Percentiles rank a stretch among this genome's conserved stretches.
phyloP scores from a whole-genome alignment of 352 stramenopile genomes.

The Phytophthora litchii region DNA sequence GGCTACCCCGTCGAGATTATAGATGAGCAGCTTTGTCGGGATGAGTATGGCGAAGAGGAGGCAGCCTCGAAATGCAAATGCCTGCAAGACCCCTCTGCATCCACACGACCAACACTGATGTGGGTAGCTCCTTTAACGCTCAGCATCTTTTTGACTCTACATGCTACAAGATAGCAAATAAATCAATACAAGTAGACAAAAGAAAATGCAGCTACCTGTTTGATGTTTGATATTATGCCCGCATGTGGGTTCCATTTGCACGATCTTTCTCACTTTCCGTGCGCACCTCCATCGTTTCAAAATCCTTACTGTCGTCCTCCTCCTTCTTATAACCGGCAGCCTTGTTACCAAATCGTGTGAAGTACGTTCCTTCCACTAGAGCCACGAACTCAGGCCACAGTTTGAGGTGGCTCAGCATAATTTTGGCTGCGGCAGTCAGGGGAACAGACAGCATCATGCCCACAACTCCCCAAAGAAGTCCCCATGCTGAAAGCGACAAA shows the following conservation, averaged over 20 bases:
- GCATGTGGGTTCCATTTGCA: constrained; percentile 39
- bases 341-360: constrained; percentile 74
- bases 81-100: constrained; percentile 39
- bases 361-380: constrained; percentile 88
- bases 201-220: constrained; percentile 33
- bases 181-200: constrained; percentile 5
- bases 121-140: constrained; percentile 17
- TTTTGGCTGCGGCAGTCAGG: constrained; percentile 85
- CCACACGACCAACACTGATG: constrained; percentile 8
- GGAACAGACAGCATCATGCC: constrained; percentile 91
- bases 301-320: constrained; percentile 77
- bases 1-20: constrained; percentile 76
- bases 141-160: constrained; percentile 10
- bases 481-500: constrained; percentile 87
- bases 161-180: constrained; percentile 16
- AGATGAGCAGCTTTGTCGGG: constrained; percentile 48
- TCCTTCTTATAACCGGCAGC: constrained; percentile 74
- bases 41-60: constrained; percentile 36
- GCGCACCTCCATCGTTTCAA: constrained; percentile 77
- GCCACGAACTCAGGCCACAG: constrained; percentile 89
- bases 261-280: constrained; percentile 75
- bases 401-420: constrained; percentile 87
- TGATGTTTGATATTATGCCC: constrained; percentile 39
- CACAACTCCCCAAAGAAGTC: constrained; percentile 84
- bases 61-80: constrained; percentile 54